Evolutionary conservation across 2,329 filamentous ascomycete species (phyloP).

Genomic region (Fusarium odoratissimum): DNA sequence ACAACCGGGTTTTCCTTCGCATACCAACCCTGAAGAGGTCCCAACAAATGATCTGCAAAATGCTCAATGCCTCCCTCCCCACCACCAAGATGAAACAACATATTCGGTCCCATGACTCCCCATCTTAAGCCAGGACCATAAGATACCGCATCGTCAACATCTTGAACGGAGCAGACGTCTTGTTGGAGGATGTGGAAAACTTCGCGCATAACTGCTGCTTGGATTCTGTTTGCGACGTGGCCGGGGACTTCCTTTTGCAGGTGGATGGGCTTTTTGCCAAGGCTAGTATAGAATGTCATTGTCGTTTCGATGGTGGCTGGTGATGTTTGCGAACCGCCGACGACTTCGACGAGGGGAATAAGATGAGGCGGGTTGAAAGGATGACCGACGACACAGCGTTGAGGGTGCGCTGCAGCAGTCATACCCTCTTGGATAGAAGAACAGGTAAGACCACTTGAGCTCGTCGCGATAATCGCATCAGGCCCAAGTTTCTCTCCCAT

Average conservation of each 20-base stretch:
- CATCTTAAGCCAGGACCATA: conserved; percentile 18
- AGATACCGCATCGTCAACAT: conserved; percentile 23
- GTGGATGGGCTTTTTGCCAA: conserved; percentile 19
- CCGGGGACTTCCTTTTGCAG: conserved; percentile 20
- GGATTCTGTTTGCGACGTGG: conserved; percentile 24
- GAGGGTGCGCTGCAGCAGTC: background rate
- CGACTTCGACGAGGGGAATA: conserved; percentile 20
- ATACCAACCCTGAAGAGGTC: conserved; percentile 18
- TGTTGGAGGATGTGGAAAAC: conserved; percentile 16
- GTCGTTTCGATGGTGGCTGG: background rate
- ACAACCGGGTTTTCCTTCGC: conserved; percentile 19
- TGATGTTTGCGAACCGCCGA: conserved; percentile 11
- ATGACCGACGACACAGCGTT: conserved; percentile 19
- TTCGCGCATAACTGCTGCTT: conserved; percentile 25
- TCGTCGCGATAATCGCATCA: conserved; percentile 12
- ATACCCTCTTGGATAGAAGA: conserved; percentile 22
- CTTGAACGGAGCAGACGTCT: conserved; percentile 9
- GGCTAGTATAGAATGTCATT: background rate
- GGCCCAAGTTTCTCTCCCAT: background rate
- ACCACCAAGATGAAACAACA: conserved; percentile 23
- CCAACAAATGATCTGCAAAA: conserved; percentile 20
- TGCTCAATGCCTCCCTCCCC: conserved; percentile 25
- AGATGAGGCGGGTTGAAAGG: conserved; percentile 22
- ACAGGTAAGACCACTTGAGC: conserved; percentile 18
- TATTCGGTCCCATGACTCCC: conserved; percentile 24